Conservation (phyloP, 768 basidiomycete species). For the Agaricus blazei region DNA sequence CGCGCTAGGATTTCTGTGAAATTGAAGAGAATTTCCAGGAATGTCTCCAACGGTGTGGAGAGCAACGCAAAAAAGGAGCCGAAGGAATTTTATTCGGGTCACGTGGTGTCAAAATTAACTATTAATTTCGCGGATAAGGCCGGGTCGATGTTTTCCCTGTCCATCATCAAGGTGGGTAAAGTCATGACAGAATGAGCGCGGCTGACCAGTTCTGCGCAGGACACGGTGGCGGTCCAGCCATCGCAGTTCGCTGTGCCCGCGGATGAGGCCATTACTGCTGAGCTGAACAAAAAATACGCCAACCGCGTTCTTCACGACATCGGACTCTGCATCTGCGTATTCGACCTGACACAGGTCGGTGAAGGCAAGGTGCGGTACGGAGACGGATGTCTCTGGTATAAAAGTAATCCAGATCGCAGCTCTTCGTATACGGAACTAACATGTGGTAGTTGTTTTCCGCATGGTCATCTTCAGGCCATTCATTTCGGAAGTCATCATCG, state of each 20-base stretch:
- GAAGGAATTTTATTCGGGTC: background rate
- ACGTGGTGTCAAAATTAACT: conserved; percentile 4
- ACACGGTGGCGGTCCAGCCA: conserved; percentile 87
- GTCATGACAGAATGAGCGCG: background rate
- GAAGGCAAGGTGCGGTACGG: conserved; percentile 94
- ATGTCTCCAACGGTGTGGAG: background rate
- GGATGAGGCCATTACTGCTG: conserved; percentile 75
- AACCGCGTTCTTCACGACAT: conserved; percentile 88
- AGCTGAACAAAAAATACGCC: conserved; percentile 94
- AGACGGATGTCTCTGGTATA: conserved; percentile 93
- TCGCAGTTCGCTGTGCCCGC: conserved; percentile 76
- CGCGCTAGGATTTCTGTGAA: background rate
- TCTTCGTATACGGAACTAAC: conserved; percentile 1
- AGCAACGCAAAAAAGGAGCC: background rate
- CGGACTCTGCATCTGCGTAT: conserved; percentile 87
- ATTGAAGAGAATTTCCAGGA: background rate
- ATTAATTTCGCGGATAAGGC: conserved; percentile 1
- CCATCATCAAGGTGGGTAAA: conserved; percentile 8
- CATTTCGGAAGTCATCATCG: conserved; percentile 82
- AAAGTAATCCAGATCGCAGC: conserved; percentile 44
- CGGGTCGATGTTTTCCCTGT: conserved; percentile 5
- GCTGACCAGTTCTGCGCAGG: conserved; percentile 40
- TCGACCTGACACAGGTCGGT: conserved; percentile 79
- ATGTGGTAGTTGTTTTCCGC: conserved; percentile 69
- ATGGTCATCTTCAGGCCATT: conserved; percentile 92